A percentile compares a stretch with the other conserved stretches of the same genome.
Conservation (phyloP, 805 yeast genomes). For the Metschnikowia hibisci region DNA sequence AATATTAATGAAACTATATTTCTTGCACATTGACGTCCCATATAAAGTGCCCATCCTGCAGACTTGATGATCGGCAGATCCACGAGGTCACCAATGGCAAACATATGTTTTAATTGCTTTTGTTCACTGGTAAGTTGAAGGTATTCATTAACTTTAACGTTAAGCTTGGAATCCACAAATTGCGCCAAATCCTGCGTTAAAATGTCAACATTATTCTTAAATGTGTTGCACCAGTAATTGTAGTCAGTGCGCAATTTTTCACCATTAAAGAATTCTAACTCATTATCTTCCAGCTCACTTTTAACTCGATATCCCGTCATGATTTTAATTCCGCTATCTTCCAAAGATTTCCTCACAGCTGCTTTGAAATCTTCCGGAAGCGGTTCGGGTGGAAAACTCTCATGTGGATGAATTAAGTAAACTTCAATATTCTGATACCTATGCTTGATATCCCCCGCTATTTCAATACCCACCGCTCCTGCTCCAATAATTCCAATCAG, state of each 20-base stretch:
- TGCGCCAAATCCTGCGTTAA: constrained; percentile 19
- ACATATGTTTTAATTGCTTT: constrained; percentile 22
- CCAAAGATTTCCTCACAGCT: constrained; percentile 24
- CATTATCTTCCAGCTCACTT: constrained; percentile 18
- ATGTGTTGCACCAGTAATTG: constrained; percentile 37
- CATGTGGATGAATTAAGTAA: constrained; percentile 37
- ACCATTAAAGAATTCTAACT: constrained; percentile 27
- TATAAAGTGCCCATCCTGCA: constrained; percentile 45
- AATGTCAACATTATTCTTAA: constrained; percentile 30
- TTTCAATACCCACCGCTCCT: constrained; percentile 51
- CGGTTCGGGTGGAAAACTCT: constrained; percentile 36
- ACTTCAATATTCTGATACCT: constrained; percentile 36
- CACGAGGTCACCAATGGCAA: constrained; percentile 38
- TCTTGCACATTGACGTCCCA: constrained; percentile 38
- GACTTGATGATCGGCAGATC: constrained; percentile 39
- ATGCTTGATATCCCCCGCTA: constrained; percentile 45
- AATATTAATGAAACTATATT: constrained; percentile 29
- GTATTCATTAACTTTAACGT: constrained; percentile 34
- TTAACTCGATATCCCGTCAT: constrained; percentile 29
- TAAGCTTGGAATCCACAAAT: constrained; percentile 27
- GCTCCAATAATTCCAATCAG: constrained; percentile 45
- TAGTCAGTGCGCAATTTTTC: constrained; percentile 25
- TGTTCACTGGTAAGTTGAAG: constrained; percentile 27
- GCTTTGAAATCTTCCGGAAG: constrained; percentile 28
- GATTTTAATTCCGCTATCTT: constrained; percentile 26